phyloP scores from a whole-genome alignment of 805 yeast species.

The Hanseniaspora opuntiae region DNA sequence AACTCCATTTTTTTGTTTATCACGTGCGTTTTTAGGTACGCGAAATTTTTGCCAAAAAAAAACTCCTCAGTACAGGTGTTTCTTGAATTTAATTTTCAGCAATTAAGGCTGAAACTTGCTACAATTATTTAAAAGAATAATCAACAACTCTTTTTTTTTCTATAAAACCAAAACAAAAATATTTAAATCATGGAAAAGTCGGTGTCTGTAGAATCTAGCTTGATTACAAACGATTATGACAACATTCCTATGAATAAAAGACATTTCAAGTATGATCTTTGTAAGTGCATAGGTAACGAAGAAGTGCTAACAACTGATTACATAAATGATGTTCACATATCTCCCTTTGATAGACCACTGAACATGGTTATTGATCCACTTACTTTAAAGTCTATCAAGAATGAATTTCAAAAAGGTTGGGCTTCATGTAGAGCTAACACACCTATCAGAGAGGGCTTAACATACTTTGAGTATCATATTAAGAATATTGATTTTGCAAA shows the following conservation, averaged over 20 bases:
- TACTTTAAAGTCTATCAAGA: not conserved
- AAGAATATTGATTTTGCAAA: constrained; percentile 19
- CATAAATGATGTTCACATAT: constrained; percentile 1
- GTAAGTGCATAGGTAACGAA: constrained; percentile 56
- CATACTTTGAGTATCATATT: constrained; percentile 30
- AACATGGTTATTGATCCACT: not conserved
- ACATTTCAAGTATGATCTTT: constrained; percentile 69
- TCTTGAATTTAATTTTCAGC: too few relatives aligned
- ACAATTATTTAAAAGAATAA: too few relatives aligned
- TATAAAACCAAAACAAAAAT: not conserved
- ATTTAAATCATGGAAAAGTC: not conserved
- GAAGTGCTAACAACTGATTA: not conserved
- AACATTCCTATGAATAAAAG: constrained; percentile 56
- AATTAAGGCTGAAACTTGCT: too few relatives aligned
- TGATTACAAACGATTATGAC: not conserved
- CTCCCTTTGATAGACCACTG: not conserved
- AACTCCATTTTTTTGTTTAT: too few relatives aligned
- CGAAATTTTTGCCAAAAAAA: too few relatives aligned
- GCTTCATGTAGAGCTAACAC: constrained; percentile 6
- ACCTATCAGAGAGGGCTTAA: constrained; percentile 32
- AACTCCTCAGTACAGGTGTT: too few relatives aligned
- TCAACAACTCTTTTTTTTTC: not conserved
- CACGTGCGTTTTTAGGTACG: too few relatives aligned
- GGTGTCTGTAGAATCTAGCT: not conserved
- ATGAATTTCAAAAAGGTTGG: constrained; percentile 8